These are phyloP conservation scores for Fomitopsis palustris DNA, from an alignment of 1,284 basidiomycete genomes.

Conservation along the genomic window DNA sequence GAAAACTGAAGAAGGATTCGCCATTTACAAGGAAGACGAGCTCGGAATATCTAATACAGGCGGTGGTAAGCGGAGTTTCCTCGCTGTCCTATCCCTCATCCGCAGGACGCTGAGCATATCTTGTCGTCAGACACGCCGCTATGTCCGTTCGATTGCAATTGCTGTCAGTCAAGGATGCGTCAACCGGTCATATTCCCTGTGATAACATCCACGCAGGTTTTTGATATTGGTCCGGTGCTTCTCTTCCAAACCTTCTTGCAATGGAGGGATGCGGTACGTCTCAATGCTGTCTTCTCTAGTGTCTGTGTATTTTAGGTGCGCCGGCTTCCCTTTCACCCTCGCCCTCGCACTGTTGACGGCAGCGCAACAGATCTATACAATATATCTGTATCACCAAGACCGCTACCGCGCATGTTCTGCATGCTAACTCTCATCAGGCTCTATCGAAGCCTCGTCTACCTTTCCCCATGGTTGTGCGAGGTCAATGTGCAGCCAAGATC, in stretches of 20 bases:
- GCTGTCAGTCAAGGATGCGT: conserved; percentile 22
- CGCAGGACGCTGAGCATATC: conserved; percentile 15
- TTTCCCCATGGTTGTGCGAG: conserved; percentile 21
- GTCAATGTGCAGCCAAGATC: conserved; percentile 18
- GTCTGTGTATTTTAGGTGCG: background rate
- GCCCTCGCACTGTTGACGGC: background rate
- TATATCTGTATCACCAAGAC: background rate
- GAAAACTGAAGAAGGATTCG: conserved; percentile 82
- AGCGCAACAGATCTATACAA: conserved; percentile 1
- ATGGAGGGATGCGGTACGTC: background rate
- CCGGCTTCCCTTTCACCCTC: background rate
- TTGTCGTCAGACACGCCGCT: conserved; percentile 31
- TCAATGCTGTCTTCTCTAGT: background rate
- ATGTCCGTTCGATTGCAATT: conserved; percentile 33
- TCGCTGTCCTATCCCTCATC: conserved; percentile 7
- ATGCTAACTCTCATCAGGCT: conserved; percentile 35
- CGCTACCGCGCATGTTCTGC: background rate
- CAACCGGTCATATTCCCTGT: background rate
- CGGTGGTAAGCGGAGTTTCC: conserved; percentile 57
- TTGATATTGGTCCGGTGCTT: conserved; percentile 23
- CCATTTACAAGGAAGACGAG: conserved; percentile 85
- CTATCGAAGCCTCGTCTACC: conserved; percentile 63
- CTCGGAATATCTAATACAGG: conserved; percentile 70
- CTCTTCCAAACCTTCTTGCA: background rate
- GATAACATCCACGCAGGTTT: conserved; percentile 39